phyloP scores from a whole-genome alignment of 2,329 filamentous ascomycete genomes.

The Botrytis squamosa region DNA sequence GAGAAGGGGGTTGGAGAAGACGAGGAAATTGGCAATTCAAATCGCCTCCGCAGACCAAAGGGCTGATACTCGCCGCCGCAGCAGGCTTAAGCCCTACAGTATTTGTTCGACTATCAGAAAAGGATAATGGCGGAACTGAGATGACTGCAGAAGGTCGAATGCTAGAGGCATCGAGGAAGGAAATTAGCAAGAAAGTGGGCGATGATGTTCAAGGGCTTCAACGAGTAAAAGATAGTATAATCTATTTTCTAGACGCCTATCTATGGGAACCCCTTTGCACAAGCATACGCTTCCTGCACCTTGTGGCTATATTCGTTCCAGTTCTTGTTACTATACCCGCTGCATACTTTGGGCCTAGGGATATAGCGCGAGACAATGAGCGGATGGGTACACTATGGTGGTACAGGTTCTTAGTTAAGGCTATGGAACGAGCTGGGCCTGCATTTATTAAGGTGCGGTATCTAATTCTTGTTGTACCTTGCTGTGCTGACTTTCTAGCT shows the following conservation, averaged over 20 bases:
- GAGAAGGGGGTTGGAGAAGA: not conserved
- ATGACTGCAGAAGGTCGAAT: constrained; percentile 81
- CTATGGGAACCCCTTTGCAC: constrained; percentile 87
- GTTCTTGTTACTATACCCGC: constrained; percentile 77
- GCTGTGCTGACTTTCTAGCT: constrained; percentile 52
- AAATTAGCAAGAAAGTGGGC: constrained; percentile 69
- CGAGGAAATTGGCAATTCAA: constrained; percentile 23
- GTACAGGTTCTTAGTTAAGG: constrained; percentile 82
- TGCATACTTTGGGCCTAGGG: constrained; percentile 73
- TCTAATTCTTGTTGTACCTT: not conserved
- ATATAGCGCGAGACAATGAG: constrained; percentile 67
- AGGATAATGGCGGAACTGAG: constrained; percentile 53
- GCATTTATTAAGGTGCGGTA: constrained; percentile 89
- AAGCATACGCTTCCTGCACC: constrained; percentile 80
- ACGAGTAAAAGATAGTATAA: constrained; percentile 56
- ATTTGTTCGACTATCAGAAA: constrained; percentile 58
- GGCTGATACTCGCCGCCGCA: constrained; percentile 32
- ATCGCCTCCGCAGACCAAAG: constrained; percentile 21
- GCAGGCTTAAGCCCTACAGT: constrained; percentile 50
- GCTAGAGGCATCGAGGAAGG: constrained; percentile 76
- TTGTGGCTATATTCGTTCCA: constrained; percentile 86
- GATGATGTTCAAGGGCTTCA: constrained; percentile 59
- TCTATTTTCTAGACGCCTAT: constrained; percentile 68
- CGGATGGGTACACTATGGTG: constrained; percentile 85
- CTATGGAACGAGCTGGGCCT: constrained; percentile 91